Conservation (phyloP, 805 yeast species). For the Kazachstania bromeliacearum region DNA sequence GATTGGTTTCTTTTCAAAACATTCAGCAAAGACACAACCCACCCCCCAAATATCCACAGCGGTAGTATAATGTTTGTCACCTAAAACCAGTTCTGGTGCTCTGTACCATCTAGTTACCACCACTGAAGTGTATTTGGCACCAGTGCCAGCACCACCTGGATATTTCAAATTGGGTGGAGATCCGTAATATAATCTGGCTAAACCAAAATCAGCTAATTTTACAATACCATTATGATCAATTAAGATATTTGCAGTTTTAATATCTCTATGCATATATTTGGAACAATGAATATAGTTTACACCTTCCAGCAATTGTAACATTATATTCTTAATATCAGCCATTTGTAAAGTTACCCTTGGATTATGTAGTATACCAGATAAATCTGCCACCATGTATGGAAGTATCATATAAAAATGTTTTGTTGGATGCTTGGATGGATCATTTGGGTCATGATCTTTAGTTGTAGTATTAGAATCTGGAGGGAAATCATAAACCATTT, state of each 20-base stretch:
- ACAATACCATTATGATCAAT: conserved; percentile 67
- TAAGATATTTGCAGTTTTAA: conserved; percentile 91
- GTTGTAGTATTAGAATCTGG: conserved; percentile 15
- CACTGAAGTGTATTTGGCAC: conserved; percentile 43
- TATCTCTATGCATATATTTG: conserved; percentile 72
- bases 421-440: conserved; percentile 3
- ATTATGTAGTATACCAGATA: conserved; percentile 82
- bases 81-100: conserved; percentile 86
- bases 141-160: conserved; percentile 37
- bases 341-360: conserved; percentile 51
- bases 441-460: not conserved
- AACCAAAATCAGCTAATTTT: conserved; percentile 92
- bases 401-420: conserved; percentile 70
- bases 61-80: conserved; percentile 79
- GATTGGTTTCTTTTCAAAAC: conserved; percentile 73
- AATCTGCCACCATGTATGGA: conserved; percentile 87
- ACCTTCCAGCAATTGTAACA: conserved; percentile 71
- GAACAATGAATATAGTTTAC: conserved; percentile 60
- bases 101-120: conserved; percentile 98
- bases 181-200: conserved; percentile 71
- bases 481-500: conserved; percentile 55
- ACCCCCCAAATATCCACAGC: conserved; percentile 97
- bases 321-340: conserved; percentile 72
- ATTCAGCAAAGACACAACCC: conserved; percentile 92
- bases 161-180: conserved; percentile 41